Conservation (phyloP, 495 filamentous ascomycete species). For the Xanthoparmelia taractica region DNA sequence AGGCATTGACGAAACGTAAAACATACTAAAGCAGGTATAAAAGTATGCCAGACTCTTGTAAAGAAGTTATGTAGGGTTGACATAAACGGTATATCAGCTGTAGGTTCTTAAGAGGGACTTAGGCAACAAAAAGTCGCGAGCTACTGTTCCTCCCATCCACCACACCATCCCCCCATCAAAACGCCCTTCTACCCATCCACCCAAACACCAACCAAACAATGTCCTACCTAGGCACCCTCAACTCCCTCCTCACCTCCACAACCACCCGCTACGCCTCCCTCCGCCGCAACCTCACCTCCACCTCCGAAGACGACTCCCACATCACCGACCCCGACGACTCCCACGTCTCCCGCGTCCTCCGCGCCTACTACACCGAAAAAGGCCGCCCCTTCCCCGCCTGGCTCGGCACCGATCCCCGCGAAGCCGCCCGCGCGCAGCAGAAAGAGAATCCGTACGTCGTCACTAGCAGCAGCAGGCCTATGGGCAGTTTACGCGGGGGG, state of each 20-base stretch:
- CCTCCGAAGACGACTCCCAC: conserved; percentile 49
- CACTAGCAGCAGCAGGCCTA: conserved; percentile 44
- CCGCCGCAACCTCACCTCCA: conserved; percentile 74
- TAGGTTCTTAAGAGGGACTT: no score
- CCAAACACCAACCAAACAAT: conserved; percentile 45
- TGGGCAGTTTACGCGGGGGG: conserved; percentile 35
- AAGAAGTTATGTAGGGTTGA: no score
- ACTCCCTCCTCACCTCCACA: conserved; percentile 66
- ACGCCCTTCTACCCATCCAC: background rate
- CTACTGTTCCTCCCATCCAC: background rate
- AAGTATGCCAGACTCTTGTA: no score
- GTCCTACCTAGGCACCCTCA: conserved; percentile 70
- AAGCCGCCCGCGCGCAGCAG: conserved; percentile 44
- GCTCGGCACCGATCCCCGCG: conserved; percentile 82
- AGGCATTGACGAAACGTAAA: background rate
- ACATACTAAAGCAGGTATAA: no score
- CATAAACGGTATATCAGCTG: no score
- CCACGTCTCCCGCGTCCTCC: conserved; percentile 89
- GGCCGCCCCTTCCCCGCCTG: conserved; percentile 73
- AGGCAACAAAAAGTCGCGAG: no score
- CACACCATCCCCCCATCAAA: background rate
- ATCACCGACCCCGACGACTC: conserved; percentile 72
- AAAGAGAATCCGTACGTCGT: conserved; percentile 43
- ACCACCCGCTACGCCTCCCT: conserved; percentile 73
- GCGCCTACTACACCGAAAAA: conserved; percentile 89